phyloP scores from a whole-genome alignment of 345 rosid species.

The Citrus maxima region DNA sequence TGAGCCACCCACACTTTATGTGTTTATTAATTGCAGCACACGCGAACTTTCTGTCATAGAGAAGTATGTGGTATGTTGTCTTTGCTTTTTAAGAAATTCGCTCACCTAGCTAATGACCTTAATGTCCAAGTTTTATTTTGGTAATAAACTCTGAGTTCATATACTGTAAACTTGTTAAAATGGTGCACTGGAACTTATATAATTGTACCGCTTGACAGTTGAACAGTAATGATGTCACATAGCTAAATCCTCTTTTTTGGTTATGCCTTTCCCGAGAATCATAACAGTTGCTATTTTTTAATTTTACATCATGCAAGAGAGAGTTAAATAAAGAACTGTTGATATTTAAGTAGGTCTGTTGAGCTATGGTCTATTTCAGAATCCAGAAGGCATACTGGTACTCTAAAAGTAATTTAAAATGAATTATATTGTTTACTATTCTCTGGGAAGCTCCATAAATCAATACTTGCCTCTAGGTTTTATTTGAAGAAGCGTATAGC shows the following conservation, averaged over 20 bases:
- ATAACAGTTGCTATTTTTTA: background rate
- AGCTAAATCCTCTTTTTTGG: constrained; percentile 2
- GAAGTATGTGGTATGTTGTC: constrained; percentile 79
- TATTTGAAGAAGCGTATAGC: background rate
- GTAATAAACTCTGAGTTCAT: background rate
- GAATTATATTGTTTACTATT: background rate
- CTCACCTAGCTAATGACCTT: constrained; percentile 5
- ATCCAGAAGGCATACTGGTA: background rate
- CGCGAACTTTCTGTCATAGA: constrained; percentile 81
- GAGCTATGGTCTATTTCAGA: background rate
- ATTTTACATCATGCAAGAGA: background rate
- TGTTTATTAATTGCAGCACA: constrained; percentile 87
- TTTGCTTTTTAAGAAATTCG: constrained; percentile 1
- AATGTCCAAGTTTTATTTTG: background rate
- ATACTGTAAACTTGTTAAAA: background rate
- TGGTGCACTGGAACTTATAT: background rate
- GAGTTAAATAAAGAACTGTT: background rate
- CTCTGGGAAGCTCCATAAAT: background rate
- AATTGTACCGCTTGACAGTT: background rate
- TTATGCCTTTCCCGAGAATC: background rate
- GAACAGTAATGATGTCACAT: background rate
- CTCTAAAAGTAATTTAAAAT: background rate
- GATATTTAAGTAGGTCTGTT: background rate
- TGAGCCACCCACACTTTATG: constrained; percentile 76
- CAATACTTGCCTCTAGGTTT: background rate